These are phyloP conservation scores for Acanthamoeba healyi DNA, from an alignment of 208 protist genomes.

Conservation along the genomic window DNA sequence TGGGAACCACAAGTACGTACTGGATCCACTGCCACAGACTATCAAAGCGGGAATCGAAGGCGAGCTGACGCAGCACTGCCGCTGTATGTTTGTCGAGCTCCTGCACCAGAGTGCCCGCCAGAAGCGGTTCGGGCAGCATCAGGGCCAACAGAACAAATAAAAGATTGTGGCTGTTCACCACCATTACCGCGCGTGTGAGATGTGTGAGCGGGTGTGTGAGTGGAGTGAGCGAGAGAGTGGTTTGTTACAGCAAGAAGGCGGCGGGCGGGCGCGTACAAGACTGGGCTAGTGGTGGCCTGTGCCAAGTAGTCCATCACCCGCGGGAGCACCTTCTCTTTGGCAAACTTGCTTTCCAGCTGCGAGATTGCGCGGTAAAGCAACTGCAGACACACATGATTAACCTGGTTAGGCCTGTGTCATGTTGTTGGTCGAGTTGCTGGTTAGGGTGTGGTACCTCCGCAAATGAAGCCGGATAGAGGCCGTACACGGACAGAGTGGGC, in stretches of 20 bases:
- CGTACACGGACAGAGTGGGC: not conserved
- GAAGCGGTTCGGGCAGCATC: not conserved
- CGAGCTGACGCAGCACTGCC: constrained; percentile 22
- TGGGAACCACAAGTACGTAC: not conserved
- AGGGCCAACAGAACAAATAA: not conserved
- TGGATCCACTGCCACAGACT: constrained; percentile 7
- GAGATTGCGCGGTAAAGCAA: not conserved
- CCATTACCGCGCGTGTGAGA: not conserved
- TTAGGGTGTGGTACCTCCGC: not conserved
- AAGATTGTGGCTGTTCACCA: not conserved
- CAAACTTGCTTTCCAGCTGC: not conserved
- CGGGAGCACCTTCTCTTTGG: not conserved
- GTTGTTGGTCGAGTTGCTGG: no score
- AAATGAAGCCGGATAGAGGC: not conserved
- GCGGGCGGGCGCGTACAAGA: not conserved
- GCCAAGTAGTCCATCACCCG: not conserved
- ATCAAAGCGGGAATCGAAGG: constrained; percentile 5
- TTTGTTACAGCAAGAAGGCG: not conserved
- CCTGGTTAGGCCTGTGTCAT: not conserved
- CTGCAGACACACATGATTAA: not conserved
- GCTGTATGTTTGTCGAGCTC: not conserved
- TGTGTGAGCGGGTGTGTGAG: no score
- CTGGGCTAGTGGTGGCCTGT: not conserved
- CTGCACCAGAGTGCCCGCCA: not conserved
- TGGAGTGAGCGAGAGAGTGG: no score